A percentile compares a stretch with the other conserved stretches of the same genome.
phyloP scores from a whole-genome alignment of 2,329 filamentous ascomycete species.

The Pseudocercospora fuligena region DNA sequence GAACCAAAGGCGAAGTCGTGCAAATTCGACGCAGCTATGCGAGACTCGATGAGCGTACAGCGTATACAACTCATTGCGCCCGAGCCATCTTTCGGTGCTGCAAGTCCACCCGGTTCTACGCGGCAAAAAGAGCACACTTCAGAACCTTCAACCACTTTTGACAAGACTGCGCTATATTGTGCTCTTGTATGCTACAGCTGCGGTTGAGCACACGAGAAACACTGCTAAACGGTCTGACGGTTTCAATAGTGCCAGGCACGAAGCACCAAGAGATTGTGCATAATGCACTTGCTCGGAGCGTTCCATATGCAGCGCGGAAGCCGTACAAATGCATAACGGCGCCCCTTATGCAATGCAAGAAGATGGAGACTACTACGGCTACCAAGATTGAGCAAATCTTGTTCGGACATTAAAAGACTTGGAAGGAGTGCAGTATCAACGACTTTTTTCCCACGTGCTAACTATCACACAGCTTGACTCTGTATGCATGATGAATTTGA shows the following conservation, averaged over 20 bases:
- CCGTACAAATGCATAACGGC: neutral
- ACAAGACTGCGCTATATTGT: neutral
- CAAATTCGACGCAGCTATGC: no score
- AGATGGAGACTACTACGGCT: neutral
- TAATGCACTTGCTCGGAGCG: neutral
- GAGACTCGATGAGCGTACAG: no score
- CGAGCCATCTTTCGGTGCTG: neutral
- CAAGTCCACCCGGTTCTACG: no score
- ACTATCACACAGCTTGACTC: neutral
- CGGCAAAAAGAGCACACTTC: neutral
- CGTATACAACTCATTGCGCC: neutral
- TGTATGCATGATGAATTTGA: neutral
- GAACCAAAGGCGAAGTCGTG: neutral
- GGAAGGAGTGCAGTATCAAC: neutral
- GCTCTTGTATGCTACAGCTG: neutral
- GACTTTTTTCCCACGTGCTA: neutral
- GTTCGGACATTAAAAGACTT: neutral
- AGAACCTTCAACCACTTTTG: neutral
- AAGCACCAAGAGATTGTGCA: neutral
- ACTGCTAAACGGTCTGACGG: neutral
- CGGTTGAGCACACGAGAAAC: neutral
- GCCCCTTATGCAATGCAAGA: conserved; percentile 5
- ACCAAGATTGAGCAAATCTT: neutral
- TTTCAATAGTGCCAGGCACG: conserved; percentile 2
- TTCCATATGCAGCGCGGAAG: conserved; percentile 1